Percentiles rank a stretch among this genome's conserved stretches.
These are phyloP conservation scores for Raffaelea arxii DNA, from an alignment of 2,329 filamentous ascomycete genomes.

Conservation along the genomic window DNA sequence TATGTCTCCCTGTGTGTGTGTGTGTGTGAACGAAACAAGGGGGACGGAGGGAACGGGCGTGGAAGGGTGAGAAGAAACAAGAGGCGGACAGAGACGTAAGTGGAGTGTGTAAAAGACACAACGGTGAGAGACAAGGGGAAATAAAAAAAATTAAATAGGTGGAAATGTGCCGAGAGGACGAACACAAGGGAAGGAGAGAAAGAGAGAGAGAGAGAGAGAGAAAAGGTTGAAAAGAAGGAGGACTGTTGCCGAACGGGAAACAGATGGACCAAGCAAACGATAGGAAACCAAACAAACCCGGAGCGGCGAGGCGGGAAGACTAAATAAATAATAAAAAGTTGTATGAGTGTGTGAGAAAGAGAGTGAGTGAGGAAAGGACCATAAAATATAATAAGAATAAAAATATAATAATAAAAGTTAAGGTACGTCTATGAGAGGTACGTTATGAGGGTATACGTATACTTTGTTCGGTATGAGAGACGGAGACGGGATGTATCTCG, in stretches of 20 bases:
- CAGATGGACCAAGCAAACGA: slow-evolving; percentile 2
- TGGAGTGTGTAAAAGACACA: neutral
- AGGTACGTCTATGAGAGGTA: too few species aligned
- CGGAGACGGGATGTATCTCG: too few species aligned
- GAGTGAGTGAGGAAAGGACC: too few species aligned
- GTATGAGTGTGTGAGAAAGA: too few species aligned
- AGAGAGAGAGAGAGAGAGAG: neutral
- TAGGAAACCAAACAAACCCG: neutral
- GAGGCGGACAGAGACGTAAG: neutral
- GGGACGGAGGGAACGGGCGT: too few species aligned
- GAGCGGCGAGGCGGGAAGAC: neutral
- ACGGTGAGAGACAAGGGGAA: neutral
- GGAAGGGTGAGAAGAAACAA: neutral
- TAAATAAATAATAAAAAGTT: neutral
- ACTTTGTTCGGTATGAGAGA: too few species aligned
- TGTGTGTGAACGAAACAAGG: neutral
- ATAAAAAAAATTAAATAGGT: slow-evolving; percentile 2
- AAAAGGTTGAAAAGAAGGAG: neutral
- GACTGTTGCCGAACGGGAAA: slow-evolving; percentile 1
- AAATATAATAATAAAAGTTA: too few species aligned
- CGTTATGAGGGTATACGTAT: too few species aligned
- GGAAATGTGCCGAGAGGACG: neutral
- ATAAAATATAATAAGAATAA: too few species aligned
- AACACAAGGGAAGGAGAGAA: neutral
- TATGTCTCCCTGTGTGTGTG: too few species aligned